Evolutionary conservation across 176 grass and related monocot genomes (phyloP).

Genomic region (Melocanna baccifera): DNA sequence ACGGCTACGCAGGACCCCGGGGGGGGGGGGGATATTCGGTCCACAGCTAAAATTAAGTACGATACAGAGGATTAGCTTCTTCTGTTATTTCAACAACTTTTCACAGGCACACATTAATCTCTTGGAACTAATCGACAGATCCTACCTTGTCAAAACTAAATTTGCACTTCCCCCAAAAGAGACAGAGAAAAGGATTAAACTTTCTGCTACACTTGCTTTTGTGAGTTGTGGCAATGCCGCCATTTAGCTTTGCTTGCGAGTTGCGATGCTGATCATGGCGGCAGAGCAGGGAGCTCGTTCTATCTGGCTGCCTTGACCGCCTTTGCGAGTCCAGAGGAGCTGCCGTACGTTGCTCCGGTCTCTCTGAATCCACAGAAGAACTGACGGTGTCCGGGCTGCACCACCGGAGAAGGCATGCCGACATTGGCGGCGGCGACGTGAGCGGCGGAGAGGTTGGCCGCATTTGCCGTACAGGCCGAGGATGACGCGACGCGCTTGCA

Average conservation of each 20-base stretch:
- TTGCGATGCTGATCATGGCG: not conserved
- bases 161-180: not conserved
- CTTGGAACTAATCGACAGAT: not conserved
- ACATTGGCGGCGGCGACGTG: not conserved
- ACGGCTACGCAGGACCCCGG: not conserved
- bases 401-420: not conserved
- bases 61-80: constrained; percentile 14
- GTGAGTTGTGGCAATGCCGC: not conserved
- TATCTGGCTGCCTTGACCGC: constrained; percentile 47
- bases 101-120: constrained; percentile 24
- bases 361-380: constrained; percentile 50
- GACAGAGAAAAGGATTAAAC: not conserved
- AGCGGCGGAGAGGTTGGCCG: not conserved
- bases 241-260: not conserved
- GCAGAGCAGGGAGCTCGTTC: not conserved
- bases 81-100: constrained; percentile 36
- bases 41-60: not conserved
- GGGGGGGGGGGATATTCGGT: too few species aligned
- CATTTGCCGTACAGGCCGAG: not conserved
- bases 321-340: not conserved
- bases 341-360: constrained; percentile 1
- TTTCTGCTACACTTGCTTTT: constrained; percentile 25
- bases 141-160: constrained; percentile 36
- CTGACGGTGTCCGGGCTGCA: constrained; percentile 25
- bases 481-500: constrained; percentile 63